Base-by-base conservation (phyloP, 768 basidiomycete genomes). In the Pleurotus salmoneostramineus region DNA sequence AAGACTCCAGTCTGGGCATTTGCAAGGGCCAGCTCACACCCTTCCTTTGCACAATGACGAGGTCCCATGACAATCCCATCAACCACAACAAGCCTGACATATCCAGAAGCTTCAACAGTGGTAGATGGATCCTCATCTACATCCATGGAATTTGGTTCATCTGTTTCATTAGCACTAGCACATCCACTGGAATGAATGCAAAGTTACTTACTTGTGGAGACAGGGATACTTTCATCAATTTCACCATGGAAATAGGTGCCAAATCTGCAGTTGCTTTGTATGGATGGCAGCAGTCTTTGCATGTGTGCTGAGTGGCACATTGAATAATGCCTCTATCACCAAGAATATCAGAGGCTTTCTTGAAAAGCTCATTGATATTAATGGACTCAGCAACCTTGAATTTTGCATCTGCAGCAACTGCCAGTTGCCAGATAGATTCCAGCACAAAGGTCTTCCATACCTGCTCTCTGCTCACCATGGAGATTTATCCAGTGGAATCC, bases 41-140 rank as follows among this genome's bases (percentile, higher is more conserved):
- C 44, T 27, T 58, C 57, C 44, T 34, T 37, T 40, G 58, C 60
- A 61, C 60, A 61, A 32, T 61, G 60, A 40, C 34, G 11, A 6
- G 50, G 60, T 15, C 57, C 40, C 58, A 61, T 55, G 43, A 61
- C 60, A 61, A n/a, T 50, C 15, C 58, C 60, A 61, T 61, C 60
- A n/a, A 61, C 42, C 32, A 61, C 60, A 33, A 58, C 58, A 58
- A 61, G 50, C 10, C 31, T n/a, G 12, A 60, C 58, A 43, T 17
- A 31, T 33, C 33, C 56, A 14, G 45, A 6, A 6, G 8, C 6
- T 6, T 46, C 6, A 15, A 14, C 5, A 21, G 14, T 46, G n/a
- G 45, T 46, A 46, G n/a, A 6, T 14, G n/a, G 5, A 15, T 21
- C 6, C 6, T 14, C 6, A 46, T 46, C 45, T 8, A 46, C 45